Conservation (phyloP, 345 rosid species). For the Gossypium rotundifolium region DNA sequence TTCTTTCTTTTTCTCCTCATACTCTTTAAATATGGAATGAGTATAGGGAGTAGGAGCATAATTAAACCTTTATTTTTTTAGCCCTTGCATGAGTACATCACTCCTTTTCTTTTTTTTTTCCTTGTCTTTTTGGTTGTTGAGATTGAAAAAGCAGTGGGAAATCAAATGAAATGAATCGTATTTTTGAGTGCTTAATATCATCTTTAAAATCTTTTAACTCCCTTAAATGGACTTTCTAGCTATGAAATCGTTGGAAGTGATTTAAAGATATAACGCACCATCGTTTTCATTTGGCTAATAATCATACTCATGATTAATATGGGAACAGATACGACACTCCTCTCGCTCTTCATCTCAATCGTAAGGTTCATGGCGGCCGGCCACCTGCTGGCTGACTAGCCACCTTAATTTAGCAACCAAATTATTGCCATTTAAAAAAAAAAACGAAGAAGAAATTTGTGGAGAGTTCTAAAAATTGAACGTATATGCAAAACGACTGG, state of each 20-base stretch:
- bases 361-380: not conserved
- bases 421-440: not conserved
- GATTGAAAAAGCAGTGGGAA: too few relatives aligned
- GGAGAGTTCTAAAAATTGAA: not conserved
- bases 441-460: not conserved
- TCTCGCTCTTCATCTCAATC: not conserved
- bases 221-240: not conserved
- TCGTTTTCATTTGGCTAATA: constrained; percentile 8
- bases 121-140: too few relatives aligned
- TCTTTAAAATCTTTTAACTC: not conserved
- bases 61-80: too few relatives aligned
- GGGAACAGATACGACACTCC: not conserved
- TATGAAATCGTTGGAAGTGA: not conserved
- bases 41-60: too few relatives aligned
- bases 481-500: not conserved
- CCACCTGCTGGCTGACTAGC: not conserved
- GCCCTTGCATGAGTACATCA: not conserved
- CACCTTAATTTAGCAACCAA: not conserved
- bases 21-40: too few relatives aligned
- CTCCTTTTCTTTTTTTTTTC: not conserved
- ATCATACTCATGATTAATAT: not conserved
- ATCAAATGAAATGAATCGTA: not conserved
- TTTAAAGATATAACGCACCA: not conserved
- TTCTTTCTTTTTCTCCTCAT: not conserved
- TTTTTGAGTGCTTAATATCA: not conserved